Percentiles rank a stretch among this genome's conserved stretches.
phyloP scores from a whole-genome alignment of 2,329 filamentous ascomycete species.

The Fusarium decemcellulare region DNA sequence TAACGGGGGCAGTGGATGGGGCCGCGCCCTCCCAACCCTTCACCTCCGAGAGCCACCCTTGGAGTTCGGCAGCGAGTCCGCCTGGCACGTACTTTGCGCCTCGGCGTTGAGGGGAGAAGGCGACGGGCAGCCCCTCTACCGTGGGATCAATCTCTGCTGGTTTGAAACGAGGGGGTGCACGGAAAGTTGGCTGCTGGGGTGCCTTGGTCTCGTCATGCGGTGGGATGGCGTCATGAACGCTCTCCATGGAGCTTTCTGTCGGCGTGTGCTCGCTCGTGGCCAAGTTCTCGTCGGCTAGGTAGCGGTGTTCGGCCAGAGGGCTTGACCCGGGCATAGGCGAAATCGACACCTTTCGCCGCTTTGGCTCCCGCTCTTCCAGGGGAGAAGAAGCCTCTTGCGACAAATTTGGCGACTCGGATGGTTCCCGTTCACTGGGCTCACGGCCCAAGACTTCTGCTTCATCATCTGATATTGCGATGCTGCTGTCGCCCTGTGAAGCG shows the following conservation, averaged over 20 bases:
- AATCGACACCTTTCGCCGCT: slow-evolving; percentile 48
- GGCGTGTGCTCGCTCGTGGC: slow-evolving; percentile 14
- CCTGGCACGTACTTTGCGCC: slow-evolving; percentile 53
- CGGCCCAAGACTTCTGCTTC: slow-evolving; percentile 6
- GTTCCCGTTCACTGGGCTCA: slow-evolving; percentile 20
- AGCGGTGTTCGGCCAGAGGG: slow-evolving; percentile 9
- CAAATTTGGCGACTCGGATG: slow-evolving; percentile 7
- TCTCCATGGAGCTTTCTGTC: slow-evolving; percentile 27
- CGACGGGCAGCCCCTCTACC: slow-evolving; percentile 42
- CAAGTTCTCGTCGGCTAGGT: background rate
- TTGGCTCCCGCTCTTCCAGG: slow-evolving; percentile 40
- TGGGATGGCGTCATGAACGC: slow-evolving; percentile 21
- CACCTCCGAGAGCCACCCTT: slow-evolving; percentile 59
- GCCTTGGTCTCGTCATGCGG: slow-evolving; percentile 34
- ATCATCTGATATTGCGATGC: slow-evolving; percentile 9
- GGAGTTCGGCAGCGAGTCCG: slow-evolving; percentile 57
- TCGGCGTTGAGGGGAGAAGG: slow-evolving; percentile 55
- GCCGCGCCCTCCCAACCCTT: slow-evolving; percentile 51
- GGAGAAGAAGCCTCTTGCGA: slow-evolving; percentile 15
- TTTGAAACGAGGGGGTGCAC: slow-evolving; percentile 57
- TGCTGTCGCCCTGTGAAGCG: slow-evolving; percentile 28
- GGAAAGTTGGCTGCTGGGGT: slow-evolving; percentile 56
- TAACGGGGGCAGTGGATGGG: slow-evolving; percentile 22
- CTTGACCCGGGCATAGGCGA: slow-evolving; percentile 42
- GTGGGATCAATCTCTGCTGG: slow-evolving; percentile 43